A percentile compares a stretch with the other conserved stretches of the same genome.
Evolutionary conservation across 163 green algal species (phyloP).

Genomic region (Prototheca cutis): DNA sequence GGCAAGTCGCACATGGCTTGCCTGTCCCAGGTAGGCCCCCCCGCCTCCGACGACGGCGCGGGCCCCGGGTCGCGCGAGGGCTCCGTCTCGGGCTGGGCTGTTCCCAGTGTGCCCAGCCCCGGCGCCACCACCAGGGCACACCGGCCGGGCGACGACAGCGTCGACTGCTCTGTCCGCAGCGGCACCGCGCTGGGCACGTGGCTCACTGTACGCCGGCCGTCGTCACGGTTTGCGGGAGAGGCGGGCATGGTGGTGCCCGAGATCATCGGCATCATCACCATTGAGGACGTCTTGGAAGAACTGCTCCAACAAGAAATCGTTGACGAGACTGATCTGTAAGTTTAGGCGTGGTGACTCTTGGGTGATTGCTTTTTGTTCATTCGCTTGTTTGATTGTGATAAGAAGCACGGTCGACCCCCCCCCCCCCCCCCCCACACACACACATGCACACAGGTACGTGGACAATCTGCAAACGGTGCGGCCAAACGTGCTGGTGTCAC

Average conservation of each 20-base stretch:
- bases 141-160: too few species aligned
- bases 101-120: background rate
- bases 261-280: conserved; percentile 70
- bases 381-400: background rate
- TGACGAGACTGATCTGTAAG: conserved; percentile 64
- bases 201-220: background rate
- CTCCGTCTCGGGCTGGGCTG: background rate
- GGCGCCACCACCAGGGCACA: background rate
- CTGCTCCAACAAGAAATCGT: conserved; percentile 72
- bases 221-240: too few species aligned
- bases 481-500: conserved; percentile 3
- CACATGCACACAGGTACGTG: conserved; percentile 10
- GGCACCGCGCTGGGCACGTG: background rate
- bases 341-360: background rate
- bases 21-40: conserved; percentile 36
- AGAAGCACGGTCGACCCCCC: background rate
- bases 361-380: background rate
- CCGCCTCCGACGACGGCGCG: background rate
- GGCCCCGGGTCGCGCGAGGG: background rate
- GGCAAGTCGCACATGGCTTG: conserved; percentile 77
- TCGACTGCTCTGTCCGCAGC: too few species aligned
- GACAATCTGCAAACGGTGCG: conserved; percentile 21
- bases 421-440: background rate
- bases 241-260: too few species aligned
- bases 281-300: conserved; percentile 69